phyloP scores from a whole-genome alignment of 2,329 filamentous ascomycete genomes.

The Macrophomina pseudophaseolina region DNA sequence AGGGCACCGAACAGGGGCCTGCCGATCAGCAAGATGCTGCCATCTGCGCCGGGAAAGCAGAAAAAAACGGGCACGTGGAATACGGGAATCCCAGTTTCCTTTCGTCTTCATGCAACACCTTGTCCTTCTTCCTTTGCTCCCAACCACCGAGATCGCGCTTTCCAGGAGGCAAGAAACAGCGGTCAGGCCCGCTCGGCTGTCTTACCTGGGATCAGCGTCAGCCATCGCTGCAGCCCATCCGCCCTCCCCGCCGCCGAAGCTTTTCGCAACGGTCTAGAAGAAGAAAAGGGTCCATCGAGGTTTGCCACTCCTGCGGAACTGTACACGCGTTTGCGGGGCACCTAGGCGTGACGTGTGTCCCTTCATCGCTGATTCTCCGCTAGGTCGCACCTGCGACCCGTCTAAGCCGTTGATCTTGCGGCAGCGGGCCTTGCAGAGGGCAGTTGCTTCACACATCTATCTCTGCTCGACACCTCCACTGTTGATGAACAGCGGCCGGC shows the following conservation, averaged over 20 bases:
- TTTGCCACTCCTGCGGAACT: not conserved
- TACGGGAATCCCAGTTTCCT: not conserved
- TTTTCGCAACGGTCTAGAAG: not conserved
- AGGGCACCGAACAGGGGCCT: not conserved
- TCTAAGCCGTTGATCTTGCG: not conserved
- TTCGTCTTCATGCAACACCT: constrained; percentile 3
- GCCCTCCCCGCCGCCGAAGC: not conserved
- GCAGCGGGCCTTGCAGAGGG: constrained; percentile 7
- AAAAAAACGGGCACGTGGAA: constrained; percentile 7
- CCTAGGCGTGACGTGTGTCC: not conserved
- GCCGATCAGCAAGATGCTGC: constrained; percentile 5
- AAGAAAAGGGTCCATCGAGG: not conserved
- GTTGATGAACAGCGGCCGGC: not conserved
- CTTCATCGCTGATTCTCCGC: not conserved
- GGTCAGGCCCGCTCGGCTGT: not conserved
- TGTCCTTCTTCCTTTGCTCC: not conserved
- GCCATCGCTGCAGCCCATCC: constrained; percentile 1
- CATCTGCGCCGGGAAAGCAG: not conserved
- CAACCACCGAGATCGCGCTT: not conserved
- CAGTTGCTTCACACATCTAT: not conserved
- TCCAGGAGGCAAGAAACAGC: not conserved
- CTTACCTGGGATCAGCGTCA: not conserved
- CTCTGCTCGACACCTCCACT: not conserved
- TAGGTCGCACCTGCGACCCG: not conserved
- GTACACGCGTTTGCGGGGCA: not conserved